Evolutionary conservation across 1,139 yeast genomes (phyloP), one percentile per base, ranked within the genome.

Genomic region (Suhomyces wounanorum): DNA sequence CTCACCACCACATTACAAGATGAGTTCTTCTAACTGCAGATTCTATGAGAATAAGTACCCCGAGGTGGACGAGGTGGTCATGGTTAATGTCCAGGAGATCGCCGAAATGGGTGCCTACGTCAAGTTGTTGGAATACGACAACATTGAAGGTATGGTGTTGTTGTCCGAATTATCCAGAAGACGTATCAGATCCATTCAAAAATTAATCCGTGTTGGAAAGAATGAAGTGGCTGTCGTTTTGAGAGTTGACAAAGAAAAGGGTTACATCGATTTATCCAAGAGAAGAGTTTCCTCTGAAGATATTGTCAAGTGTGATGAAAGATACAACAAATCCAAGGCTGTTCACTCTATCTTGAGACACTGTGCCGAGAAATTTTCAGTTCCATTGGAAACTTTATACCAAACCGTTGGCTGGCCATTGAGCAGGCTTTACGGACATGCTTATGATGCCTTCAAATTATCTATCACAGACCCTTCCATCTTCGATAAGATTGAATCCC

Each of bases 41-140:
- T 95, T 88, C 75, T 94, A 94, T 70, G 99, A 94, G 73, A 94
- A 92, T 83, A 92, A 92, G 73, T 94, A 87, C 78, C 99, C 99
- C 55, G 99, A 94, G 73, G 96, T 95, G 66, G 99, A 94, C 63
- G 99, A 95, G 70, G 96, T 94, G 61, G 98, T 94, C 58, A 92
- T 94, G 94, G 99, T 94, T 67, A 94, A 94, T 72, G 99, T 94
- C 65, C 96, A 90, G 78, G 97, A 91, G 70, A 91, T 91, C 63
- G 97, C 97, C 61, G 97, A 91, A 71, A 91, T 91, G 97, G 97
- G 97, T 52, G 97, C 97, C 16, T 91, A 91, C 68, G 99, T 94
- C 59, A 92, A 91, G 71, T 81, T 94, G 59, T 81, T 94, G 59
- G 99, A 94, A 73, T 94, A 95, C 69, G 98, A 94, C 75, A 95